These are phyloP conservation scores for Dryas drummondii DNA, from an alignment of 306 rosid genomes.

Conservation along the genomic window DNA sequence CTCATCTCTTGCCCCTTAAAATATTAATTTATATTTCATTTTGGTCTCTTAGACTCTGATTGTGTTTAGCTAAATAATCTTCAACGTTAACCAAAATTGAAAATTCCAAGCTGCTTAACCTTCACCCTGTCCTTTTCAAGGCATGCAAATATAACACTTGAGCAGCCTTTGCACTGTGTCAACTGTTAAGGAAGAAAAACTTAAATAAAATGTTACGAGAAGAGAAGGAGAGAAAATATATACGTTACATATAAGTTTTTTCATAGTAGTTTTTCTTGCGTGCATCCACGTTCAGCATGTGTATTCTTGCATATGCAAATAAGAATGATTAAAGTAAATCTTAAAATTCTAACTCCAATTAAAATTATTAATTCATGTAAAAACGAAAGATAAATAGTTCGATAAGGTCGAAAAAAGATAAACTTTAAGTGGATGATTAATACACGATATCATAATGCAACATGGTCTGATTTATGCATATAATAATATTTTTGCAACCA, in stretches of 20 bases:
- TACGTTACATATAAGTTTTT: too few relatives aligned
- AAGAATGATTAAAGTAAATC: too few relatives aligned
- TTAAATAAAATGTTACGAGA: too few relatives aligned
- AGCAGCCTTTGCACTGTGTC: not conserved
- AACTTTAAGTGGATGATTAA: not conserved
- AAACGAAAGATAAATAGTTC: not conserved
- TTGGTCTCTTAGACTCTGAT: not conserved
- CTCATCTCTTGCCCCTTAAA: slow-evolving; percentile 17
- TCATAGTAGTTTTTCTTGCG: too few relatives aligned
- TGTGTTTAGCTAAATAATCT: not conserved
- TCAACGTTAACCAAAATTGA: not conserved
- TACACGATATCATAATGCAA: not conserved
- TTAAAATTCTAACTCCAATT: too few relatives aligned
- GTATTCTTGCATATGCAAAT: too few relatives aligned
- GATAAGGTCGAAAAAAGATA: not conserved
- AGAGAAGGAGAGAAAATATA: too few relatives aligned
- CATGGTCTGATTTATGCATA: not conserved
- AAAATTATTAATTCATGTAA: not conserved
- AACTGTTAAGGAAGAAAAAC: too few relatives aligned
- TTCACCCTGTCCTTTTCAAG: not conserved
- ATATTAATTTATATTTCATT: not conserved
- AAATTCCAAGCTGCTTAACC: not conserved
- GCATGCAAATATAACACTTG: not conserved
- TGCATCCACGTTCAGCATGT: too few relatives aligned
- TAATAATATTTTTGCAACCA: not conserved